Percentiles rank a stretch among this genome's conserved stretches.
Conservation (phyloP, 1,139 yeast species). For the Candida smagusa region DNA sequence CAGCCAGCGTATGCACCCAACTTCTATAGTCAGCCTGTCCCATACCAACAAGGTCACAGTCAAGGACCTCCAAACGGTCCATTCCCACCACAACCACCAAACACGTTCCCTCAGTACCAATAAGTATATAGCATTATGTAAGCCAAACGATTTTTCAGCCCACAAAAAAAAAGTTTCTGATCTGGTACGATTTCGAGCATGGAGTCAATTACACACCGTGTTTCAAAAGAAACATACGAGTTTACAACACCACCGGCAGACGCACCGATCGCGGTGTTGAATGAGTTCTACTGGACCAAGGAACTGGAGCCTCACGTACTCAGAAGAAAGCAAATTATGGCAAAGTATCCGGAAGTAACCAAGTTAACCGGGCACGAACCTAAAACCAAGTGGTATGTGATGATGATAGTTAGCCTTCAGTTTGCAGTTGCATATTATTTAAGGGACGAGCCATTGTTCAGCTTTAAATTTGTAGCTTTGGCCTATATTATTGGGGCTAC, state of each 20-base stretch:
- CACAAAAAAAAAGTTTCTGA: neutral
- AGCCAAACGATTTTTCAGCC: neutral
- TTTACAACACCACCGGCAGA: constrained; percentile 45
- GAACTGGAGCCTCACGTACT: constrained; percentile 78
- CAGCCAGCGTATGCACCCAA: constrained; percentile 2
- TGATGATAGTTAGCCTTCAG: constrained; percentile 64
- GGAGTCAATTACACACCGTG: constrained; percentile 33
- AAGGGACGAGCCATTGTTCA: constrained; percentile 51
- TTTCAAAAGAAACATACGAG: constrained; percentile 31
- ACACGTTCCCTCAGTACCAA: constrained; percentile 3
- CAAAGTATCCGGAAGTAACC: constrained; percentile 74
- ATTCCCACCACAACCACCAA: neutral
- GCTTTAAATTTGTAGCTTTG: constrained; percentile 53
- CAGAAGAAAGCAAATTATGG: constrained; percentile 69
- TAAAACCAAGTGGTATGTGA: constrained; percentile 70
- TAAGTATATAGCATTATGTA: neutral
- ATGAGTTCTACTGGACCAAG: constrained; percentile 81
- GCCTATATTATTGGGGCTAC: constrained; percentile 88
- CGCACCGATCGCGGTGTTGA: constrained; percentile 37
- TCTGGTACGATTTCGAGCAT: constrained; percentile 6
- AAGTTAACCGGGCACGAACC: constrained; percentile 88
- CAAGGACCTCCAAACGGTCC: neutral
- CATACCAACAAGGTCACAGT: neutral
- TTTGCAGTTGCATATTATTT: constrained; percentile 58
- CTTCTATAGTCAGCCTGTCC: constrained; percentile 4